Conservation (phyloP, 495 filamentous ascomycete species). For the Penicillium egyptiacum region DNA sequence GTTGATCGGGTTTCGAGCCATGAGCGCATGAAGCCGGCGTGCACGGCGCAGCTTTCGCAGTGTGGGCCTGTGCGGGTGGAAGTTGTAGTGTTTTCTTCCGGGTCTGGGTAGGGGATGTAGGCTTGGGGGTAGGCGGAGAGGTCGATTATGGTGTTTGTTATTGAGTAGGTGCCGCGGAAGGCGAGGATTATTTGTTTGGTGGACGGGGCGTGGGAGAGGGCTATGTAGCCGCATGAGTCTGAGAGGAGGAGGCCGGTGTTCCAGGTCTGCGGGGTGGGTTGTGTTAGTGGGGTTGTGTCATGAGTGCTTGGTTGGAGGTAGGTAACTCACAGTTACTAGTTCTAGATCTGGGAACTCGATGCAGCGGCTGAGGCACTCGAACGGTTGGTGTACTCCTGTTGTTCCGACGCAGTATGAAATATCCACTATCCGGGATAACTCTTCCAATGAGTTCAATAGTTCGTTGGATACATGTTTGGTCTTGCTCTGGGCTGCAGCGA, state of each 20-base stretch:
- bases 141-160: slow-evolving; percentile 87
- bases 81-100: slow-evolving; percentile 24
- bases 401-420: slow-evolving; percentile 91
- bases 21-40: slow-evolving; percentile 81
- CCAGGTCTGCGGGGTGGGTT: slow-evolving; percentile 60
- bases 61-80: slow-evolving; percentile 19
- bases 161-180: slow-evolving; percentile 91
- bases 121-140: slow-evolving; percentile 83
- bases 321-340: slow-evolving; percentile 58
- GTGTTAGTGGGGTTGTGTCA: not conserved
- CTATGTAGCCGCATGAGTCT: slow-evolving; percentile 93
- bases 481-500: slow-evolving; percentile 9
- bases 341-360: slow-evolving; percentile 75
- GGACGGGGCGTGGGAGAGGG: slow-evolving; percentile 67
- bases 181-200: slow-evolving; percentile 75
- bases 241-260: slow-evolving; percentile 83
- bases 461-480: slow-evolving; percentile 49
- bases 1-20: slow-evolving; percentile 70
- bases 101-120: slow-evolving; percentile 76
- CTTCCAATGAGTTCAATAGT: slow-evolving; percentile 81
- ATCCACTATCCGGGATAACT: slow-evolving; percentile 84
- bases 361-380: slow-evolving; percentile 82
- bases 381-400: slow-evolving; percentile 79
- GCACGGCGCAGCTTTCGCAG: slow-evolving; percentile 86
- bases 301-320: not conserved